Base-by-base conservation (phyloP, 2,329 filamentous ascomycete genomes). In the Ophiostoma sp. region DNA sequence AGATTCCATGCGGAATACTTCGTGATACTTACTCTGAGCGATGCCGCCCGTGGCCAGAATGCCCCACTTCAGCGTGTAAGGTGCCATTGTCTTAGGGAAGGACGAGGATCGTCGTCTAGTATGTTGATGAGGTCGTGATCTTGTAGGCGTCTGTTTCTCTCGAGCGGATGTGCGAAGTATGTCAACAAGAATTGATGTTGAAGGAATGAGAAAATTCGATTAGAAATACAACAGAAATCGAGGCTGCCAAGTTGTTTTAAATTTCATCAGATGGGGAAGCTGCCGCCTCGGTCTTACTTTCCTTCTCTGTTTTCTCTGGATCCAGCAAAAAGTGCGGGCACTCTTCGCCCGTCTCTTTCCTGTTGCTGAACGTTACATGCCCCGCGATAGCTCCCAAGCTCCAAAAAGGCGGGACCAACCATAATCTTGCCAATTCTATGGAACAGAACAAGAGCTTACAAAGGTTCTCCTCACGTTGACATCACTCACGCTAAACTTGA, bases 31-130 rank as follows among this genome's bases (percentile, higher is more conserved):
- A 88, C 87, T 85, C 78, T 87, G 83, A 57, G 88, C 88, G 78
- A 90, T 89, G 77, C 86, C 83, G 71, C 87, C 88, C 0, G 88
- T 90, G 80, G 88, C 88, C 82, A 90, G 82, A 79, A 90, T 89
- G 76, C 88, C 88, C 88, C 88, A 90, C 82, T 83, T 85, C 72
- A 88, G 74, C 61, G 84, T 86, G 77, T 83, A 85, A 4, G 87
- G 84, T 50, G 70, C 70, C 74, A 77, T 72, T 75, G 42, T 50
- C 17, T n/a, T 31, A n/a, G 50, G 59, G 19, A 25, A 2, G 61
- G 61, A 76, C 79, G 78, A 59, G 69, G 25, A 28, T 39, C 9
- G 11, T 31, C 12, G 48, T 57, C 17, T 31, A 55, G 36, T 28
- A 61, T 28, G 69, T 42, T 39, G 33, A 15, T 7, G 25, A 12